Base-by-base conservation (phyloP, 495 filamentous ascomycete species). In the Trichoderma gamsii region DNA sequence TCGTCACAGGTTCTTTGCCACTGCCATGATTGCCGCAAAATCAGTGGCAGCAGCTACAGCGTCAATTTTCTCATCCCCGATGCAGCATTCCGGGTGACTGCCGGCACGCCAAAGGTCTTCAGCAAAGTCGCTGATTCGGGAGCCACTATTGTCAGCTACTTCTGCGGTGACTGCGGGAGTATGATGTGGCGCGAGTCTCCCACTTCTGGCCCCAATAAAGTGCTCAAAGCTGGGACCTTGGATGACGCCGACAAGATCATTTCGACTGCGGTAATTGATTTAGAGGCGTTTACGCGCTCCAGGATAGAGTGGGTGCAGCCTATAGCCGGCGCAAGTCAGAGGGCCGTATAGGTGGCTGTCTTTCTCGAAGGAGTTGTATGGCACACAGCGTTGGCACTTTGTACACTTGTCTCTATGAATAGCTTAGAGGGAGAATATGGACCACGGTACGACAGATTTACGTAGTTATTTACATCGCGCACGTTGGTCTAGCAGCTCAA, bases 31-130 rank as follows among this genome's bases (percentile, higher is more conserved):
- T 86, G 84, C 74, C 82, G 76, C 66, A 87, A 87, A 71, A 79
- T 86, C 70, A 86, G 83, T 9, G 83, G 83, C 13, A 85, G 84
- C 4, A 84, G 84, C 80, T 85, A 84, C 78, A 81, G 83, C 16
- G 78, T 80, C 63, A 86, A 85, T 72, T 83, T 86, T 73, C 80
- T 76, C 29, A 72, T 76, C 64, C 46, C 74, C 11, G 76, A 76
- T 5, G 23, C 13, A 8, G 4, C 4, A 16, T 64, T 64, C 27
- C 18, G 56, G 65, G 67, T 1, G 70, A 77, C 49, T 29, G 27
- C 9, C 9, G 43, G 65, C 21, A 52, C 43, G 9, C 65, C 43
- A 9, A 67, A 49, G 23, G 12, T 49, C 7, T 67, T 67, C 44
- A 27, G 43, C 65, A 41, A 67, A 29, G 13, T 16, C 23, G 43